Conservation (phyloP, 2,329 filamentous ascomycete species). For the Knufia fluminis region DNA sequence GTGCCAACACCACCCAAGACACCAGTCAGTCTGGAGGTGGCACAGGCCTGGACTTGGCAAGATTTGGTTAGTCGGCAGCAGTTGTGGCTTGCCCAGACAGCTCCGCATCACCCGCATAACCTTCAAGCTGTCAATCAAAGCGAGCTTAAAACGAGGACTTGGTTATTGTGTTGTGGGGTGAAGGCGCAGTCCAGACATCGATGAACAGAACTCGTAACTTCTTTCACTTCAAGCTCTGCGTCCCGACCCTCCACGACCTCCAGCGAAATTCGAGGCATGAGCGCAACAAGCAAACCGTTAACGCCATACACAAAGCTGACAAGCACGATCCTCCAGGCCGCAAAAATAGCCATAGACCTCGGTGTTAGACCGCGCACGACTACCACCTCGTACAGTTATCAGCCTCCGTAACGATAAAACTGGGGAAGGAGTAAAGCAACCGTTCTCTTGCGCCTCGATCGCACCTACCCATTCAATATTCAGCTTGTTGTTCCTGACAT, state of each 20-base stretch:
- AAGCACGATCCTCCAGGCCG: neutral
- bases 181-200: neutral
- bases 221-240: too few relatives aligned
- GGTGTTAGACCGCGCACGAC: neutral
- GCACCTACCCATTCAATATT: too few relatives aligned
- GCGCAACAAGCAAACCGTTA: neutral
- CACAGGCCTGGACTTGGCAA: neutral
- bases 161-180: neutral
- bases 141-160: neutral
- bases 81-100: neutral
- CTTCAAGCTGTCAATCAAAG: neutral
- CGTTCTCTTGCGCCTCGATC: neutral
- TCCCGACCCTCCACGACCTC: too few relatives aligned
- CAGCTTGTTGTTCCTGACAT: conserved; percentile 3
- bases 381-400: conserved; percentile 5
- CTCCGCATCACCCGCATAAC: neutral
- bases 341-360: neutral
- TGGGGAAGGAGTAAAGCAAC: neutral
- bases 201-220: neutral
- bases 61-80: neutral
- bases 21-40: neutral
- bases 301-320: neutral
- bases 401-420: conserved; percentile 6
- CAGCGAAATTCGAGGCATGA: too few relatives aligned
- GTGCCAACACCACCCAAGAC: neutral